Conservation (phyloP, 2,329 filamentous ascomycete species). For the Trichocomaceae sp. region DNA sequence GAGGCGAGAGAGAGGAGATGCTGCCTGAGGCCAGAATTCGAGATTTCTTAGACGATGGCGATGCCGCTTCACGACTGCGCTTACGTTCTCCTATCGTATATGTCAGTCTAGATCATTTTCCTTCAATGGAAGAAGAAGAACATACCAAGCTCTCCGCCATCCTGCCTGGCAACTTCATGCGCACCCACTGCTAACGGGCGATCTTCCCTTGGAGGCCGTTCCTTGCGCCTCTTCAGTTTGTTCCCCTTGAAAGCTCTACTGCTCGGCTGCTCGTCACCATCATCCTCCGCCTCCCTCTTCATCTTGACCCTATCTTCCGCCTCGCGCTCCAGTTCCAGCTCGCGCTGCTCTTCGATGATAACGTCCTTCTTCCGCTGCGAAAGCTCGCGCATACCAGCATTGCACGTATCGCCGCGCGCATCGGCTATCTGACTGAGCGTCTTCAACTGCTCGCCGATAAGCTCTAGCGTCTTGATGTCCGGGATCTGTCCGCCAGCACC, state of each 20-base stretch:
- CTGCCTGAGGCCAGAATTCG: constrained; percentile 33
- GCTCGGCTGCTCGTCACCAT: constrained; percentile 39
- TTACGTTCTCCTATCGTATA: constrained; percentile 12
- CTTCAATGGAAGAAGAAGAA: too few species aligned
- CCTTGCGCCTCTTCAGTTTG: constrained; percentile 76
- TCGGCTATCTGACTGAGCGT: constrained; percentile 52
- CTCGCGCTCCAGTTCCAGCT: constrained; percentile 44
- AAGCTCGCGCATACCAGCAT: constrained; percentile 54
- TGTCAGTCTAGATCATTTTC: neutral
- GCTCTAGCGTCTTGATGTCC: constrained; percentile 42
- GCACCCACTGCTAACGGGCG: constrained; percentile 56
- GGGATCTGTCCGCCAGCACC: constrained; percentile 44
- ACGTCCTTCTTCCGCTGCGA: constrained; percentile 53
- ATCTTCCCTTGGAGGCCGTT: constrained; percentile 57
- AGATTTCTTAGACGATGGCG: constrained; percentile 34
- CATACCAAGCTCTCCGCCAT: constrained; percentile 48
- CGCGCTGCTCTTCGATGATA: constrained; percentile 44
- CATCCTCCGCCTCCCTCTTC: constrained; percentile 41
- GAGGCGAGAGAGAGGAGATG: constrained; percentile 35
- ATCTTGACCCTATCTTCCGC: constrained; percentile 44
- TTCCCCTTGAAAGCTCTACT: constrained; percentile 45
- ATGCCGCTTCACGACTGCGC: constrained; percentile 20
- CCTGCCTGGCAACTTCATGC: constrained; percentile 58
- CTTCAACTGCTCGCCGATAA: constrained; percentile 50
- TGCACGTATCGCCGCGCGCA: constrained; percentile 51